phyloP scores from a whole-genome alignment of 768 basidiomycete species.

The Serpula lacrymans region DNA sequence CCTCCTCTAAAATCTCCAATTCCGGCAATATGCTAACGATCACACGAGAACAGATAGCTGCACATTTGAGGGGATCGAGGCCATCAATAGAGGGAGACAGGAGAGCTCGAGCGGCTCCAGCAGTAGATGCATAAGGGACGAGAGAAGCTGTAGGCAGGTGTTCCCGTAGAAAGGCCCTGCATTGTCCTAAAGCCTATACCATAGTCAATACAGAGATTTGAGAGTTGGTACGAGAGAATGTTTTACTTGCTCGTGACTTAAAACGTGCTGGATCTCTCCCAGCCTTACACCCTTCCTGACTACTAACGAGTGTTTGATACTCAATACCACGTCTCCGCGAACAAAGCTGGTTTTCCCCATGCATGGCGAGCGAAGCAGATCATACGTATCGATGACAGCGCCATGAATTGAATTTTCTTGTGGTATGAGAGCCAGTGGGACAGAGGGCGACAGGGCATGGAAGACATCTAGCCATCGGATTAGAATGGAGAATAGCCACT shows the following conservation, averaged over 20 bases:
- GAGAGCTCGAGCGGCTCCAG: conserved; percentile 54
- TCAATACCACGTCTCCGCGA: conserved; percentile 55
- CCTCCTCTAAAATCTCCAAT: conserved; percentile 56
- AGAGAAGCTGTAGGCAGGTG: conserved; percentile 50
- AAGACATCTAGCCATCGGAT: conserved; percentile 50
- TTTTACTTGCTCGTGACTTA: conserved; percentile 80
- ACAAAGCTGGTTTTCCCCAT: conserved; percentile 46
- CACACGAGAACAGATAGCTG: conserved; percentile 72
- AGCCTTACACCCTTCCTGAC: conserved; percentile 55
- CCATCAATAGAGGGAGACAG: conserved; percentile 32
- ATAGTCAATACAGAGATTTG: conserved; percentile 4
- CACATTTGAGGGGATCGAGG: conserved; percentile 44
- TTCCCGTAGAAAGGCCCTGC: conserved; percentile 53
- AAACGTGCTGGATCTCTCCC: conserved; percentile 50
- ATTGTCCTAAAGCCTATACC: conserved; percentile 73
- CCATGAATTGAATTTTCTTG: conserved; percentile 81
- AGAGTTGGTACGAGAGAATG: conserved; percentile 2
- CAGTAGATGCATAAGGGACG: conserved; percentile 68
- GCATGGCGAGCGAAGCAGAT: conserved; percentile 45
- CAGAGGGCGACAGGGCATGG: conserved; percentile 40
- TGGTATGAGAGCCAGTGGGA: conserved; percentile 62
- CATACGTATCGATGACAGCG: conserved; percentile 71
- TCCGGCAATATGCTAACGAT: conserved; percentile 58
- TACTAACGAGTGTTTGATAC: conserved; percentile 68
- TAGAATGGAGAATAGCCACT: background rate